phyloP scores from a whole-genome alignment of 2,329 filamentous ascomycete genomes.

The Ascochyta viciae-villosae region DNA sequence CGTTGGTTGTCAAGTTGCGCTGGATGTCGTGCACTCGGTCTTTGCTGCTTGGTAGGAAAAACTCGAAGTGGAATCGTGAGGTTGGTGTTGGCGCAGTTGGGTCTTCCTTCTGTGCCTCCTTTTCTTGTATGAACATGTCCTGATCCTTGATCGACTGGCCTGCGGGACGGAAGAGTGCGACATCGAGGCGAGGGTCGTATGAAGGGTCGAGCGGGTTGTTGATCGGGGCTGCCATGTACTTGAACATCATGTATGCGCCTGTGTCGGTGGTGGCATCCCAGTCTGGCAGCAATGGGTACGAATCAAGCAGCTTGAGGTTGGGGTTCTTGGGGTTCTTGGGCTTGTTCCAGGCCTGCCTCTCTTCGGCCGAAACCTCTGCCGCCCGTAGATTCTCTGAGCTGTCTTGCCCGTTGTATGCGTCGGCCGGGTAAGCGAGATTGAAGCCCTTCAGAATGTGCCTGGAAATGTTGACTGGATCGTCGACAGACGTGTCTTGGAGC shows the following conservation, averaged over 20 bases:
- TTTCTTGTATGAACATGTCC: conserved; percentile 58
- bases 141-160: conserved; percentile 61
- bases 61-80: conserved; percentile 65
- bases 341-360: conserved; percentile 65
- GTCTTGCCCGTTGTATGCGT: conserved; percentile 74
- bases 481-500: conserved; percentile 51
- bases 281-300: conserved; percentile 68
- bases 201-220: conserved; percentile 52
- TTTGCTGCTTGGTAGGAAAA: conserved; percentile 62
- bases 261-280: conserved; percentile 65
- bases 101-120: conserved; percentile 52
- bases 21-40: conserved; percentile 60
- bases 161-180: conserved; percentile 63
- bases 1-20: conserved; percentile 61
- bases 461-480: conserved; percentile 67
- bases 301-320: conserved; percentile 63
- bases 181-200: conserved; percentile 67
- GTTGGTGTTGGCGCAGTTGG: conserved; percentile 60
- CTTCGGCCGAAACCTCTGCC: conserved; percentile 60
- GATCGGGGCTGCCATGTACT: conserved; percentile 67
- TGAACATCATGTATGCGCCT: conserved; percentile 66
- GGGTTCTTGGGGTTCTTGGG: conserved; percentile 67
- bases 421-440: conserved; percentile 67
- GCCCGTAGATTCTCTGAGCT: conserved; percentile 60
- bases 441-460: conserved; percentile 69